Evolutionary conservation across 805 yeast genomes (phyloP).

Genomic region (Metschnikowia cubensis): DNA sequence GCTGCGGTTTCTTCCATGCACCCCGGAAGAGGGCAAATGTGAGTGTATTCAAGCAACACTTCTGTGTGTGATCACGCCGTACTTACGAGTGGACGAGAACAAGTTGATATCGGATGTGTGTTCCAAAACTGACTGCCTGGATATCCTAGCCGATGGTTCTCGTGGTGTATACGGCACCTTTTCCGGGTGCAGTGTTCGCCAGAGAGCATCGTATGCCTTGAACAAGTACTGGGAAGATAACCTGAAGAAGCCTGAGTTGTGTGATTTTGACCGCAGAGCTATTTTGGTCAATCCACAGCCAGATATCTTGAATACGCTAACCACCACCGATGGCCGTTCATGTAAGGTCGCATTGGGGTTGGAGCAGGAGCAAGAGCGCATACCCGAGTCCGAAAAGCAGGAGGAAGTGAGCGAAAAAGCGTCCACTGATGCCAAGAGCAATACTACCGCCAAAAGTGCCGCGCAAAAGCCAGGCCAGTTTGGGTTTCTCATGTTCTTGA

Average conservation of each 20-base stretch:
- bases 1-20: slow-evolving; percentile 29
- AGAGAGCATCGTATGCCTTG: slow-evolving; percentile 39
- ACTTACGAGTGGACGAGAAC: slow-evolving; percentile 18
- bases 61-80: slow-evolving; percentile 33
- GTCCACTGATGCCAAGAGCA: background rate
- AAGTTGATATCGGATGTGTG: slow-evolving; percentile 33
- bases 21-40: slow-evolving; percentile 42
- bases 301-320: slow-evolving; percentile 16
- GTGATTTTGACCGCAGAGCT: slow-evolving; percentile 26
- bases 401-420: background rate
- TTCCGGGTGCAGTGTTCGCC: slow-evolving; percentile 37
- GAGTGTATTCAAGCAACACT: slow-evolving; percentile 41
- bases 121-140: slow-evolving; percentile 34
- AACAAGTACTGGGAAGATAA: slow-evolving; percentile 31
- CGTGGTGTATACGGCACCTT: slow-evolving; percentile 40
- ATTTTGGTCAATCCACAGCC: slow-evolving; percentile 19
- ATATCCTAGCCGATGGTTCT: slow-evolving; percentile 31
- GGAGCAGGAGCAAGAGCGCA: background rate
- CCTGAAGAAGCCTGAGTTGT: slow-evolving; percentile 17
- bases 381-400: background rate
- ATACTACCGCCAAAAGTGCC: slow-evolving; percentile 5
- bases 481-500: slow-evolving; percentile 8
- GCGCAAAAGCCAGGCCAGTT: slow-evolving; percentile 10
- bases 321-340: slow-evolving; percentile 24
- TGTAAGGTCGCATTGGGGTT: slow-evolving; percentile 15